A percentile compares a stretch with the other conserved stretches of the same genome.
phyloP scores from a whole-genome alignment of 2,329 filamentous ascomycete genomes.

The Pyricularia pennisetigena region DNA sequence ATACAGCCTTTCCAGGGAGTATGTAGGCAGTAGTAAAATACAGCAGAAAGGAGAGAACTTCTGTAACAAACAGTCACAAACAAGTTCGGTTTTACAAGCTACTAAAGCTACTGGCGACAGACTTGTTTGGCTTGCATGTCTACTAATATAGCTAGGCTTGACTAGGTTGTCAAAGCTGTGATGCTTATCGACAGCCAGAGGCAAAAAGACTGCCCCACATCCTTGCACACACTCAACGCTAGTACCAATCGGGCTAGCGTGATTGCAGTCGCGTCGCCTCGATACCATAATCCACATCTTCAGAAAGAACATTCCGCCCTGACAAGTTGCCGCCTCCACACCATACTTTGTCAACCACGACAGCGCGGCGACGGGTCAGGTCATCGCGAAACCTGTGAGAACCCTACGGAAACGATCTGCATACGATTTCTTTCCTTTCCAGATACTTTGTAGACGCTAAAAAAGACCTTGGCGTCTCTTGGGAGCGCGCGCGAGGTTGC shows the following conservation, averaged over 20 bases:
- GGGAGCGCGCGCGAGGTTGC: background rate
- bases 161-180: background rate
- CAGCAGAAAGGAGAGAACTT: too few species aligned
- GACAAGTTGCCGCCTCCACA: background rate
- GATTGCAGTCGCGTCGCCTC: background rate
- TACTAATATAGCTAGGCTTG: too few species aligned
- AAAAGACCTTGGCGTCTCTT: background rate
- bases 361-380: background rate
- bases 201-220: background rate
- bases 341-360: background rate
- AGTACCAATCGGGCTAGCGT: background rate
- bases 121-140: too few species aligned
- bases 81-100: too few species aligned
- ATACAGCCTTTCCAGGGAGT: too few species aligned
- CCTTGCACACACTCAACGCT: background rate
- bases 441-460: background rate
- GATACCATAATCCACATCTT: background rate
- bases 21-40: too few species aligned
- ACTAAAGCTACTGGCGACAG: too few species aligned
- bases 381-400: background rate
- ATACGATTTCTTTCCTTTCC: background rate
- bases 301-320: constrained; percentile 1
- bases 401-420: background rate
- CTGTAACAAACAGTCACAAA: too few species aligned
- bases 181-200: background rate